Evolutionary conservation across 768 basidiomycete species (phyloP), one percentile per base, ranked within the genome.

Genomic region (Russula ochroleuca): DNA sequence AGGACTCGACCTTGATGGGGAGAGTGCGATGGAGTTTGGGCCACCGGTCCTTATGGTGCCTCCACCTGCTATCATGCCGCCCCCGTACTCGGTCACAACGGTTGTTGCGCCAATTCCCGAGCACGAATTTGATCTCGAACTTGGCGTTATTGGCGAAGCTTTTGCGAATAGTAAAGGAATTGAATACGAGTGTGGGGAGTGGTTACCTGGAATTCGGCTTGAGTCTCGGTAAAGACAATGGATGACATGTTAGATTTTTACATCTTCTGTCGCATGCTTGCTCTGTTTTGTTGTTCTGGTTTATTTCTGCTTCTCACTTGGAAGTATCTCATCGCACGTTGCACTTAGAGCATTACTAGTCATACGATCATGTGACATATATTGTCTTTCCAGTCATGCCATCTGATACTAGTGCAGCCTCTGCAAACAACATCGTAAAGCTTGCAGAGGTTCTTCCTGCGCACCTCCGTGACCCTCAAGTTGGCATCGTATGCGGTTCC

Each of bases 401-500:
- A 21, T 28, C 52, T 11, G 9, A 58, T 8, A 25, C 50, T 28
- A 52, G 57, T 10, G 43, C 61, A 41, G 72, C 72, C 13, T 75
- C 76, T 49, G 70, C 64, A 52, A 69, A 69, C 43, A 73, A 73
- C 56, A 69, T 73, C 69, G 74, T 56, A 62, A 62, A 63, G 23
- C 69, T 72, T 21, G 71, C 66, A 17, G 57, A 56, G 51, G 69
- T 68, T 64, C 67, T 79, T 19, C 77, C 77, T 1, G 52, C 61
- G 19, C 69, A 70, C 14, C 79, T 88, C 10, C 77, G 74, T 31
- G 70, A 61, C n/a, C 92, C 92, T 11, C 78, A 78, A 38, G 82
- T 93, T 19, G 93, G 88, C 21, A 91, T 95, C 69, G 85, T 95
- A 31, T 94, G 92, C 72, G 93, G 94, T 61, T 90, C 88, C 1